phyloP scores from a whole-genome alignment of 2,329 filamentous ascomycete species.

The Myriangium duriaei region DNA sequence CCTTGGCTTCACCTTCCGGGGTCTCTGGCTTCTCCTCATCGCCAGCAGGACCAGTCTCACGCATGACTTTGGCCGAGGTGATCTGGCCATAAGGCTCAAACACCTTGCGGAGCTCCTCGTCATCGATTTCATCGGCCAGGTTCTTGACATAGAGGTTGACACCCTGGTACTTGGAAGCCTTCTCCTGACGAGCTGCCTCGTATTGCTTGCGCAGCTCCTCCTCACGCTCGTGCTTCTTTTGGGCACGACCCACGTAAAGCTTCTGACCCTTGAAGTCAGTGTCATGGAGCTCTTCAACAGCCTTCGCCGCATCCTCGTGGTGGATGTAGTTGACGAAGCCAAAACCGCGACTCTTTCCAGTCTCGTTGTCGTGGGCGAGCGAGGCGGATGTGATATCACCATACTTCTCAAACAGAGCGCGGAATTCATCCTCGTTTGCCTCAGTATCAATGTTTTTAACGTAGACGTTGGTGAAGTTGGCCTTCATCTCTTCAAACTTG shows the following conservation, averaged over 20 bases:
- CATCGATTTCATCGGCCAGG: constrained; percentile 88
- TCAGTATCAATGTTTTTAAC: constrained; percentile 92
- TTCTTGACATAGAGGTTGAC: constrained; percentile 99
- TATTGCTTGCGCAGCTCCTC: constrained; percentile 98
- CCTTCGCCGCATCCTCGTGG: constrained; percentile 73
- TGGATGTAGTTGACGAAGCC: constrained; percentile 90
- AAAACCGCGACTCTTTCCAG: constrained; percentile 87
- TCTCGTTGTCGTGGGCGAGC: constrained; percentile 89
- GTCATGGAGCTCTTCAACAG: constrained; percentile 84
- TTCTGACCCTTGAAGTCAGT: constrained; percentile 89
- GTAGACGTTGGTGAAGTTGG: constrained; percentile 99
- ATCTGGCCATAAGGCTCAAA: constrained; percentile 88
- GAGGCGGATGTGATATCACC: constrained; percentile 94
- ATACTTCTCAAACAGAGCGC: constrained; percentile 78
- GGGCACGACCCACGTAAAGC: constrained; percentile 92
- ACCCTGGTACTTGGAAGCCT: constrained; percentile 97
- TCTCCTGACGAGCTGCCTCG: constrained; percentile 92
- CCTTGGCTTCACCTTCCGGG: constrained; percentile 42
- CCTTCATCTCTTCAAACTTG: constrained; percentile 99
- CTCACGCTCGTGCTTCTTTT: constrained; percentile 99
- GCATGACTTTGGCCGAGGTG: constrained; percentile 99
- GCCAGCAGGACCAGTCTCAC: constrained; percentile 50
- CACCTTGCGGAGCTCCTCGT: constrained; percentile 91
- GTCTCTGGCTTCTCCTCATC: constrained; percentile 32
- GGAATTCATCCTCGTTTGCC: constrained; percentile 87